phyloP scores from a whole-genome alignment of 1,284 basidiomycete species.

The Takashimella koratensis region DNA sequence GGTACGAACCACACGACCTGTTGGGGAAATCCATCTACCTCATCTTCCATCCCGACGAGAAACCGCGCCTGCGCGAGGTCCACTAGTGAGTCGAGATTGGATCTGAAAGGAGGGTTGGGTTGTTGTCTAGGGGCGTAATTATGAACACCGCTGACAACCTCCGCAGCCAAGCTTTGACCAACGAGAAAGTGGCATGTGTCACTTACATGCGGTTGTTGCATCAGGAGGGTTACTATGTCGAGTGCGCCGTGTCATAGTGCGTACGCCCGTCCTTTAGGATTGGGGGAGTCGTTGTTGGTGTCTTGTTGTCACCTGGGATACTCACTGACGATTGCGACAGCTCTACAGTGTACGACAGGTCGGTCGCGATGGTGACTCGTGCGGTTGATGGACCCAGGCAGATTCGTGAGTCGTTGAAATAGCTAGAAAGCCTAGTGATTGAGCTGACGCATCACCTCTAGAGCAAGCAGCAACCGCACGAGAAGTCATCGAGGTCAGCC shows the following conservation, averaged over 20 bases:
- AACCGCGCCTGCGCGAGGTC: constrained; percentile 24
- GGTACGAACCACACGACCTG: constrained; percentile 31
- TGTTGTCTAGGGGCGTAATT: background rate
- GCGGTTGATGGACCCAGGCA: constrained; percentile 24
- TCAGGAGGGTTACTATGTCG: constrained; percentile 34
- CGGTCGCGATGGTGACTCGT: constrained; percentile 21
- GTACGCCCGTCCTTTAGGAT: background rate
- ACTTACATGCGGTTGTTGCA: constrained; percentile 32
- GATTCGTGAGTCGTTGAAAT: constrained; percentile 7
- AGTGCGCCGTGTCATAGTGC: constrained; percentile 27
- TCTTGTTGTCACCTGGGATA: background rate
- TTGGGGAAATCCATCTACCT: constrained; percentile 29
- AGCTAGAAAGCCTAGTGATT: background rate
- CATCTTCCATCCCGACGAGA: constrained; percentile 42
- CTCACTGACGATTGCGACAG: constrained; percentile 9
- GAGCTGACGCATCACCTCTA: constrained; percentile 3
- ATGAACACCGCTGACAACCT: background rate
- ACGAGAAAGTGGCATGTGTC: constrained; percentile 33
- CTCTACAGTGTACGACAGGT: constrained; percentile 23
- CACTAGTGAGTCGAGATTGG: constrained; percentile 39
- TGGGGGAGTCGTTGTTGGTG: background rate
- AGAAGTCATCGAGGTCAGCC: constrained; percentile 36
- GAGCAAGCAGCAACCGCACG: constrained; percentile 38
- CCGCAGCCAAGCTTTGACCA: constrained; percentile 19
- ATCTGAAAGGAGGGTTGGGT: too few relatives aligned